These are phyloP conservation scores for Backusella westeae DNA, from an alignment of 192 early-diverging fungal species.

Conservation along the genomic window DNA sequence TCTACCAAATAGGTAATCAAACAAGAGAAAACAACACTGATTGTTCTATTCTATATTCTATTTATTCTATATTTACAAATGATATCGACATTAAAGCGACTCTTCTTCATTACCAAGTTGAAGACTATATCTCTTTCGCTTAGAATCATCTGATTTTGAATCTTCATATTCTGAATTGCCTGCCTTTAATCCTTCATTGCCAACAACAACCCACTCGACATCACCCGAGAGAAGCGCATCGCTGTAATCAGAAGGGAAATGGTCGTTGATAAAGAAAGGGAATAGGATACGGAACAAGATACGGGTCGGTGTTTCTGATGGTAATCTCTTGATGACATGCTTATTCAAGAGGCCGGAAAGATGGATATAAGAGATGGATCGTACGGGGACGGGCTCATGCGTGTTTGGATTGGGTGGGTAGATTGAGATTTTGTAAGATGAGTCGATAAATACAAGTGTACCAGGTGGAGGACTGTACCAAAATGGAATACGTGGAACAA, in stretches of 20 bases:
- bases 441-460: slow-evolving; percentile 53
- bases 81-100: neutral
- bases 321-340: slow-evolving; percentile 40
- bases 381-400: slow-evolving; percentile 45
- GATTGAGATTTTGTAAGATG: slow-evolving; percentile 42
- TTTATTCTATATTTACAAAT: neutral
- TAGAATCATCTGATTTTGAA: neutral
- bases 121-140: neutral
- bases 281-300: slow-evolving; percentile 45
- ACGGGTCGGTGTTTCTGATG: slow-evolving; percentile 39
- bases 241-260: slow-evolving; percentile 54
- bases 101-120: slow-evolving; percentile 6
- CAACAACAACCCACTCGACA: slow-evolving; percentile 34
- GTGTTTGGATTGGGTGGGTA: slow-evolving; percentile 52
- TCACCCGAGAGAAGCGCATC: slow-evolving; percentile 43
- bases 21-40: too few relatives aligned
- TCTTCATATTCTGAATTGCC: slow-evolving; percentile 7
- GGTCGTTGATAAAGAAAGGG: slow-evolving; percentile 54
- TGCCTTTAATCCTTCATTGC: slow-evolving; percentile 10
- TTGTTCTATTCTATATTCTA: neutral
- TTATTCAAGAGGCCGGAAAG: slow-evolving; percentile 50
- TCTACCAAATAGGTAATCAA: too few relatives aligned
- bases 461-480: slow-evolving; percentile 47
- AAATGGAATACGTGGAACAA: slow-evolving; percentile 13
- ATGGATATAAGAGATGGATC: slow-evolving; percentile 53